A percentile compares a stretch with the other conserved stretches of the same genome.
Evolutionary conservation across 306 rosid species (phyloP).

Genomic region (Hylodesmum podocarpum): DNA sequence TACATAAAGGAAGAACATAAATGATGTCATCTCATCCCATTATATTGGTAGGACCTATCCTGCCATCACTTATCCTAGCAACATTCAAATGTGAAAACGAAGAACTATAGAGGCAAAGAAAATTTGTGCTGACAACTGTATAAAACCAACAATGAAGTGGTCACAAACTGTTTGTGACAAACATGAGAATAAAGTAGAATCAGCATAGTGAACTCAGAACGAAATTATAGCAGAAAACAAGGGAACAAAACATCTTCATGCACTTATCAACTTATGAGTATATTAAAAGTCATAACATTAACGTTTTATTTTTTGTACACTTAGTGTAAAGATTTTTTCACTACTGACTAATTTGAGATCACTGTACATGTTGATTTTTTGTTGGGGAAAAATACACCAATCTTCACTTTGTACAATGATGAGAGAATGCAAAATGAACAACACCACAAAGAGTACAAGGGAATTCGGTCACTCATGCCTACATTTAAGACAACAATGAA

Average conservation of each 20-base stretch:
- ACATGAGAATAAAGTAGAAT: conserved; percentile 4
- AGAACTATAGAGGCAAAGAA: background rate
- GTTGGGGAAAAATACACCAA: too few relatives aligned
- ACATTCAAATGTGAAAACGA: background rate
- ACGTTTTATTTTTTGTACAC: background rate
- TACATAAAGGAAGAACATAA: background rate
- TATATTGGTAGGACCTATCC: background rate
- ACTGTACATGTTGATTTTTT: too few relatives aligned
- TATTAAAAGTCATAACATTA: background rate
- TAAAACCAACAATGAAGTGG: background rate
- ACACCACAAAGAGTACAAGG: too few relatives aligned
- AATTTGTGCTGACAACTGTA: background rate
- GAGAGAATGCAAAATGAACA: too few relatives aligned
- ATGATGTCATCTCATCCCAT: background rate
- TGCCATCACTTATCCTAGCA: background rate
- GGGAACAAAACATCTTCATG: background rate
- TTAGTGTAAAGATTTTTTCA: background rate
- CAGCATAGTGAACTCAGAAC: background rate
- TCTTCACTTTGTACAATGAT: too few relatives aligned
- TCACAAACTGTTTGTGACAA: background rate
- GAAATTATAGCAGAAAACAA: background rate
- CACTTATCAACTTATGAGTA: background rate
- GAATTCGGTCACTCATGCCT: too few relatives aligned
- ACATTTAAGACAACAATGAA: too few relatives aligned
- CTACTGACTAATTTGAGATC: background rate